phyloP scores from a whole-genome alignment of 176 grass and related monocot species.

The Alloteropsis semialata region DNA sequence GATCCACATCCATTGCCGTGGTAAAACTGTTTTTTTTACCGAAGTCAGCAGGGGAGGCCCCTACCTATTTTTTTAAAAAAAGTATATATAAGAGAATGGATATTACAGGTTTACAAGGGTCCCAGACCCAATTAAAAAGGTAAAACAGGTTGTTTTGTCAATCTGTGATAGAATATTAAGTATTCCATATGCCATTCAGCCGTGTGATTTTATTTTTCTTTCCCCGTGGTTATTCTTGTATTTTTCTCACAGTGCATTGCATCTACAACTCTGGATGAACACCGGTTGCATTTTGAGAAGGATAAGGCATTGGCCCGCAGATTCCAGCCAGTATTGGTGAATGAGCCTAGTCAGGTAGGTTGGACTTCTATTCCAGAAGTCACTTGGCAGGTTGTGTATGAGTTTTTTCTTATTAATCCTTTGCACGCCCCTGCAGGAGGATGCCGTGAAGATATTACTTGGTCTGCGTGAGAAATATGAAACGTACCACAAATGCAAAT shows the following conservation, averaged over 20 bases:
- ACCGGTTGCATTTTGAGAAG: conserved; percentile 90
- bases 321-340: conserved; percentile 86
- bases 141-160: conserved; percentile 3
- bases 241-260: conserved; percentile 76
- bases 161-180: conserved; percentile 1
- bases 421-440: conserved; percentile 51
- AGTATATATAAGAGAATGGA: too few species aligned
- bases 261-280: conserved; percentile 85
- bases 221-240: background rate
- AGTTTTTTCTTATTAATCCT: conserved; percentile 16
- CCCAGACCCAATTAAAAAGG: too few species aligned
- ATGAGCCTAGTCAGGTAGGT: conserved; percentile 85
- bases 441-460: conserved; percentile 82
- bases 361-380: conserved; percentile 14
- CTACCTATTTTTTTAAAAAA: too few species aligned
- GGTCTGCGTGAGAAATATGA: conserved; percentile 89
- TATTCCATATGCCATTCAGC: background rate
- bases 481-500: conserved; percentile 86
- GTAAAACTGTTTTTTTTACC: too few species aligned
- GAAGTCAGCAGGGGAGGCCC: too few species aligned
- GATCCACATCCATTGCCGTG: background rate
- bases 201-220: conserved; percentile 10
- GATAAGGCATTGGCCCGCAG: conserved; percentile 97
- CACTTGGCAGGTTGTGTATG: background rate
- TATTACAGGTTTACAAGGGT: too few species aligned